A percentile compares a stretch with the other conserved stretches of the same genome.
Conservation (phyloP, 2,329 filamentous ascomycete species). For the Botrytis sinoallii region DNA sequence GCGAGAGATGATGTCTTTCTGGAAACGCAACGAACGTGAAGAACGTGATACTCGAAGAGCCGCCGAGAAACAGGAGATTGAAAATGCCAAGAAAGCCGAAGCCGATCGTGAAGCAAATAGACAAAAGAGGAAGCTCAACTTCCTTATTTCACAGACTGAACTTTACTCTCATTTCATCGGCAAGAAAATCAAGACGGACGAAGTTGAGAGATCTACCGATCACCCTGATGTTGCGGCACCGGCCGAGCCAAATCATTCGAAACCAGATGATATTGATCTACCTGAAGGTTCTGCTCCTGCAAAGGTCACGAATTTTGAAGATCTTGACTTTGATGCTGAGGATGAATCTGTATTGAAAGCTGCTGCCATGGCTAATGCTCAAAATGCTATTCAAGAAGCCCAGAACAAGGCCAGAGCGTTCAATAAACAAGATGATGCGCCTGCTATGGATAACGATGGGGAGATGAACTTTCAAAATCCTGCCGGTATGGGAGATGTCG, state of each 20-base stretch:
- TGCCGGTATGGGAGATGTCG: slow-evolving; percentile 87
- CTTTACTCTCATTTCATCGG: slow-evolving; percentile 99
- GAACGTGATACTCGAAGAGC: slow-evolving; percentile 92
- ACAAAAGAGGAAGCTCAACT: slow-evolving; percentile 98
- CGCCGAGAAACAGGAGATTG: slow-evolving; percentile 91
- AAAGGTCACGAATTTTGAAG: slow-evolving; percentile 91
- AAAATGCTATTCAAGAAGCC: slow-evolving; percentile 91
- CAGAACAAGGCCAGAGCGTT: slow-evolving; percentile 91
- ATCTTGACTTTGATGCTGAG: slow-evolving; percentile 92
- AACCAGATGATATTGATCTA: slow-evolving; percentile 43
- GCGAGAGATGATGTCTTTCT: slow-evolving; percentile 99
- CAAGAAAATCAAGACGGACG: slow-evolving; percentile 97
- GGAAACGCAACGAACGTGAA: slow-evolving; percentile 98
- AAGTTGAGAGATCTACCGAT: slow-evolving; percentile 86
- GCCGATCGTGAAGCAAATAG: slow-evolving; percentile 95
- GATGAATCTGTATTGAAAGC: slow-evolving; percentile 78
- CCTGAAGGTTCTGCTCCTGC: slow-evolving; percentile 53
- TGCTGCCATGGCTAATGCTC: slow-evolving; percentile 91
- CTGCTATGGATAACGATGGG: slow-evolving; percentile 80
- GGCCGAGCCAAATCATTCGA: slow-evolving; percentile 41
- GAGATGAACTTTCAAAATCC: slow-evolving; percentile 99
- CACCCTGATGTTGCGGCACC: slow-evolving; percentile 66
- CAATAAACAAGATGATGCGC: slow-evolving; percentile 67
- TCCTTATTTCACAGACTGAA: slow-evolving; percentile 97
- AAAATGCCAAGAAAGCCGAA: slow-evolving; percentile 94